A percentile compares a stretch with the other conserved stretches of the same genome.
These are phyloP conservation scores for Limnomonas spitsbergensis DNA, from an alignment of 139 green algal species.

Conservation along the genomic window DNA sequence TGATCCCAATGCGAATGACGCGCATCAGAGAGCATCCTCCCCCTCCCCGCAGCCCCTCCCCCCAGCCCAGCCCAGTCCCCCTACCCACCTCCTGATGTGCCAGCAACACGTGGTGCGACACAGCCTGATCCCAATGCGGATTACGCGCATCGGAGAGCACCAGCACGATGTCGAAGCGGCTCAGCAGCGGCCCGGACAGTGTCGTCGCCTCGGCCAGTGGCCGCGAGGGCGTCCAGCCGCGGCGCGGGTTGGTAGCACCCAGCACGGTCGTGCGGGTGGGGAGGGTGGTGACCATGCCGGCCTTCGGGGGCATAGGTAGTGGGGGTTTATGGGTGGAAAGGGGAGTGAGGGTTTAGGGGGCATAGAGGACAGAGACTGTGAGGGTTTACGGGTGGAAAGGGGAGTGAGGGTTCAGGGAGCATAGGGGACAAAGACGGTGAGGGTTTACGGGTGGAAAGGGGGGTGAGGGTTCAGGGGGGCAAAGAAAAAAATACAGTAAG, in stretches of 20 bases:
- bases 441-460: too few relatives aligned
- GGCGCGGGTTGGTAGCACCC: slow-evolving; percentile 68
- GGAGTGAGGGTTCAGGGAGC: not conserved
- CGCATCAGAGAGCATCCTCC: slow-evolving; percentile 65
- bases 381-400: not conserved
- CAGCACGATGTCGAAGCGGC: slow-evolving; percentile 90
- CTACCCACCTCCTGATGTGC: not conserved
- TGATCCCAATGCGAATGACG: slow-evolving; percentile 63
- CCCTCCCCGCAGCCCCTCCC: too few relatives aligned
- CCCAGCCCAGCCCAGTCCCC: too few relatives aligned
- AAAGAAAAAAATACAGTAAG: too few relatives aligned
- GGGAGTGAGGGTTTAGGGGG: not conserved
- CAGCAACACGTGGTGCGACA: slow-evolving; percentile 71
- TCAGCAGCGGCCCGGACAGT: slow-evolving; percentile 47
- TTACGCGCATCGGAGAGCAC: slow-evolving; percentile 66
- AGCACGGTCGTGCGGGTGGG: slow-evolving; percentile 69
- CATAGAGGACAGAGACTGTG: not conserved
- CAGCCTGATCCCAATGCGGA: slow-evolving; percentile 57
- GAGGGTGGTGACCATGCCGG: slow-evolving; percentile 85
- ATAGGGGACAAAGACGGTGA: too few relatives aligned
- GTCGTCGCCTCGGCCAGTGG: slow-evolving; percentile 28
- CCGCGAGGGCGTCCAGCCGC: slow-evolving; percentile 8
- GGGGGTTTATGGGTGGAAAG: too few relatives aligned
- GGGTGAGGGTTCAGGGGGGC: too few relatives aligned
- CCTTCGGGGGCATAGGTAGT: slow-evolving; percentile 44